Percentiles rank a stretch among this genome's conserved stretches.
Evolutionary conservation across 257 asterid species (phyloP).

Genomic region (Solanum commersonii): DNA sequence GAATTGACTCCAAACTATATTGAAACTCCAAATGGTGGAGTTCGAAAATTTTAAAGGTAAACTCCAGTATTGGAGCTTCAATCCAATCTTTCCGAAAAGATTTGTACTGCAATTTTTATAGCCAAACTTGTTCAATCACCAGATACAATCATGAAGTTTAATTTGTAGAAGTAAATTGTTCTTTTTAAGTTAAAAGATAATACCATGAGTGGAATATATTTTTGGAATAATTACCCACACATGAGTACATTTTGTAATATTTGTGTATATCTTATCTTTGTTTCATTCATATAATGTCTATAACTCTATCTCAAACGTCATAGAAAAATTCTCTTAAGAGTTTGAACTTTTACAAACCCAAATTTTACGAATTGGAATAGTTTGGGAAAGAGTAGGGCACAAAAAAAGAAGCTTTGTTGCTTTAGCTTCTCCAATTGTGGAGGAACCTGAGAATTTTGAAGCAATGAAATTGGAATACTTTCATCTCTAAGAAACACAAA

Average conservation of each 20-base stretch:
- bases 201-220: background rate
- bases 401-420: slow-evolving; percentile 28
- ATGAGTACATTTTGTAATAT: background rate
- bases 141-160: background rate
- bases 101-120: background rate
- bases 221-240: background rate
- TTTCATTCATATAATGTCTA: too few relatives aligned
- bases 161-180: too few relatives aligned
- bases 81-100: background rate
- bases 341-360: background rate
- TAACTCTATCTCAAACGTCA: too few relatives aligned
- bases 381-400: slow-evolving; percentile 9
- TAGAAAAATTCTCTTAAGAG: too few relatives aligned
- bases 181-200: background rate
- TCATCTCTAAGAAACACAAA: slow-evolving; percentile 11
- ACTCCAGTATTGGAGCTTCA: background rate
- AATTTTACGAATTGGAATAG: background rate
- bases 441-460: slow-evolving; percentile 16
- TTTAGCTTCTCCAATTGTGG: slow-evolving; percentile 6
- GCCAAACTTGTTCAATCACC: too few relatives aligned
- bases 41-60: too few relatives aligned
- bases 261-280: background rate
- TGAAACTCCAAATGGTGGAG: too few relatives aligned
- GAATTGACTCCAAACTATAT: too few relatives aligned
- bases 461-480: slow-evolving; percentile 43